phyloP scores from a whole-genome alignment of 2,329 filamentous ascomycete genomes.

The Corynespora cassiicola region DNA sequence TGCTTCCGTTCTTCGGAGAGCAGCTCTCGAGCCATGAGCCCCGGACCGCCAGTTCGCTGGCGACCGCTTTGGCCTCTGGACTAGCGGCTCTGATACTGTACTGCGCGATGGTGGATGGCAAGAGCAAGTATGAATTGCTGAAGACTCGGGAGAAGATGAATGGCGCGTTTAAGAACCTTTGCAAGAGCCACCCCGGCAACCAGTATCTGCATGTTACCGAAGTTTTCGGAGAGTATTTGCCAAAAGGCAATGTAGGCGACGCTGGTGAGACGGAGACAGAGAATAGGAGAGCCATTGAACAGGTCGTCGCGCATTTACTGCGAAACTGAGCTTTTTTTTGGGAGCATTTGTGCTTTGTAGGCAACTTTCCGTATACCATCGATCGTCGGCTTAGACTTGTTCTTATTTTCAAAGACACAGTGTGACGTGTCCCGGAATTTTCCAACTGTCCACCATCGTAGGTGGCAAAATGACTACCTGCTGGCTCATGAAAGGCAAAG shows the following conservation, averaged over 20 bases:
- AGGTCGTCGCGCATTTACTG: slow-evolving; percentile 1
- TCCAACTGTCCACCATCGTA: slow-evolving; percentile 1
- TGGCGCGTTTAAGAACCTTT: slow-evolving; percentile 4
- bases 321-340: too few species aligned
- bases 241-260: slow-evolving; percentile 1
- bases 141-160: slow-evolving; percentile 4
- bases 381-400: too few species aligned
- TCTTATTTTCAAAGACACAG: too few species aligned
- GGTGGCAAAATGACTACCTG: too few species aligned
- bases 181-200: slow-evolving; percentile 4
- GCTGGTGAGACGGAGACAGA: slow-evolving; percentile 2
- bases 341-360: too few species aligned
- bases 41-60: slow-evolving; percentile 4
- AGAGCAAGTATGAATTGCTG: background rate
- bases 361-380: too few species aligned
- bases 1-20: slow-evolving; percentile 2
- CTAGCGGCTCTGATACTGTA: slow-evolving; percentile 5
- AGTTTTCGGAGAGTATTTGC: slow-evolving; percentile 1
- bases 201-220: too few species aligned
- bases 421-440: too few species aligned
- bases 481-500: too few species aligned
- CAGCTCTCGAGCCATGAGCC: slow-evolving; percentile 2
- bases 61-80: slow-evolving; percentile 4
- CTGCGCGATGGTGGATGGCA: slow-evolving; percentile 1
- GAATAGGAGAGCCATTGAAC: slow-evolving; percentile 1